Base-by-base conservation (phyloP, 179 eudicot species). In the Vitellaria paradoxa region DNA sequence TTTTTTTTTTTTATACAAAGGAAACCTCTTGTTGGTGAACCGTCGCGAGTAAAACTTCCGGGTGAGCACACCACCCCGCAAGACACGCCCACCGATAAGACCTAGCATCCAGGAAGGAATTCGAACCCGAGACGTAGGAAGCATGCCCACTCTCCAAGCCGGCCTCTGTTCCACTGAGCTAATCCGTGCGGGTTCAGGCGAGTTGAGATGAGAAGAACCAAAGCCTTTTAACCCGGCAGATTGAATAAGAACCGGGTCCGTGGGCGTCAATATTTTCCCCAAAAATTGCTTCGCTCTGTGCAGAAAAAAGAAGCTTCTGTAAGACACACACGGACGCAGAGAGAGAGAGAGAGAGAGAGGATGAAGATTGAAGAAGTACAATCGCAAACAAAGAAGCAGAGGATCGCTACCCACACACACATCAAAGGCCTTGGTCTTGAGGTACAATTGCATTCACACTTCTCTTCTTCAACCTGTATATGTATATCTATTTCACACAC, bases 331-430 rank as follows among this genome's bases (percentile, higher is more conserved):
- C 49, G 15, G 23, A 66, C 50, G 9, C 21, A 12, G 71, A 63
- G 70, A 45, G 70, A 20, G 73, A 57, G 50, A 52, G 37, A 46
- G 21, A 20, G 68, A 63, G 73, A 20, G 17, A 9, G 30, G 66
- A 93, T 95, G 99, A 93, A 87, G 90, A 93, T 95, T 55, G 98
- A 95, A 88, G 98, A 95, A 77, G 98, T 95, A 0, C 99, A 95
- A 76, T 95, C 99, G 3, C 92, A 96, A 15, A 87, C 89, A 0
- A 95, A 95, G 89, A 93, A 93, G 77, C 99, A 93, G 84, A 87
- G 98, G 55, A 86, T 95, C 24, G 97, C 99, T 20, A 93, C 97
- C 59, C 97, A 95, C 72, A 95, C 99, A 65, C 99, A 95, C 77
- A 95, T 95, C 83, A 95, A 87, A 91, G 99, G 94, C 77, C 95